phyloP scores from a whole-genome alignment of 257 asterid species.

The Salvia hispanica region DNA sequence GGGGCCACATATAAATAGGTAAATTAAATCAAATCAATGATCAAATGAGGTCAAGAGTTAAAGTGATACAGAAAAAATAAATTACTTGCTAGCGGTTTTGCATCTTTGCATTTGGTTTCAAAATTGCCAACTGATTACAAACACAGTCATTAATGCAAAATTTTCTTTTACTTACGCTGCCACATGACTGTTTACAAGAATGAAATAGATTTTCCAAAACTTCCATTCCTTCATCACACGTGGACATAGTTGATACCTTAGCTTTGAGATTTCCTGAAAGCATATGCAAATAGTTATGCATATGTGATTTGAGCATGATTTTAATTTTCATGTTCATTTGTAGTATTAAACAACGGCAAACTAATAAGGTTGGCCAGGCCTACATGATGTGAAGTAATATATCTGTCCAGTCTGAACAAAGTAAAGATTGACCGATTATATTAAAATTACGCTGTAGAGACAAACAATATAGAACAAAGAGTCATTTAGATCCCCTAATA shows the following conservation, averaged over 20 bases:
- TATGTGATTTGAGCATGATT: slow-evolving; percentile 4
- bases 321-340: slow-evolving; percentile 13
- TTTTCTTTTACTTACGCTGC: slow-evolving; percentile 60
- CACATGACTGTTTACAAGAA: slow-evolving; percentile 75
- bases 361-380: not conserved
- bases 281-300: slow-evolving; percentile 8
- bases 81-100: slow-evolving; percentile 1
- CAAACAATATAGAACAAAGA: not conserved
- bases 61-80: not conserved
- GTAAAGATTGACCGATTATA: no score
- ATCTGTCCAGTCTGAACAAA: no score
- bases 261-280: slow-evolving; percentile 77
- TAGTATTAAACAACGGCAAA: slow-evolving; percentile 2
- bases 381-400: not conserved
- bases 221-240: slow-evolving; percentile 87
- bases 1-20: not conserved
- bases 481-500: not conserved
- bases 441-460: no score
- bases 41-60: not conserved
- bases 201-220: slow-evolving; percentile 94
- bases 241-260: slow-evolving; percentile 85
- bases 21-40: not conserved
- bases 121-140: not conserved
- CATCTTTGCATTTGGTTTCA: slow-evolving; percentile 13
- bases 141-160: not conserved